A percentile compares a stretch with the other conserved stretches of the same genome.
phyloP scores from a whole-genome alignment of 1,139 yeast genomes.

The Sugiyamaella pinicola region DNA sequence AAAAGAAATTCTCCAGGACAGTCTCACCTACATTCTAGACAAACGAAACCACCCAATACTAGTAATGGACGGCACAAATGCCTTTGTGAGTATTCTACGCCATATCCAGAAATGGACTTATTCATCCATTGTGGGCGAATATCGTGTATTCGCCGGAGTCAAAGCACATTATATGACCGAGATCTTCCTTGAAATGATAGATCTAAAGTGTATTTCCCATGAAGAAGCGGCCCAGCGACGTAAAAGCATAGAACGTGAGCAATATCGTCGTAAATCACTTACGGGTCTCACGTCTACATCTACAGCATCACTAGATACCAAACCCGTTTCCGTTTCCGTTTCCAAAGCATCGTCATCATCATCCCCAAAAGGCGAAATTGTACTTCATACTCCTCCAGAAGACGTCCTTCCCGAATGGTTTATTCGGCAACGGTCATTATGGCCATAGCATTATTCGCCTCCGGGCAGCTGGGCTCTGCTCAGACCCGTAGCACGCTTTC shows the following conservation, averaged over 20 bases:
- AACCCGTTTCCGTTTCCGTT: too few species aligned
- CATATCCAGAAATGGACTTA: conserved; percentile 88
- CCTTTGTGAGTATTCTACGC: conserved; percentile 77
- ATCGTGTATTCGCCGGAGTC: conserved; percentile 72
- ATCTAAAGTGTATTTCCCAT: conserved; percentile 34
- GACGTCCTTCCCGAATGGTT: conserved; percentile 73
- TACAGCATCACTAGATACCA: background rate
- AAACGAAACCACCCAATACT: conserved; percentile 66
- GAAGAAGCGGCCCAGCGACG: conserved; percentile 30
- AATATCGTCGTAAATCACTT: conserved; percentile 8
- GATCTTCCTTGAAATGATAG: conserved; percentile 73
- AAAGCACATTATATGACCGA: conserved; percentile 80
- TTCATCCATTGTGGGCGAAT: conserved; percentile 81
- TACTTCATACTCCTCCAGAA: conserved; percentile 56
- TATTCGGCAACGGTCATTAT: conserved; percentile 56
- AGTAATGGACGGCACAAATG: conserved; percentile 76
- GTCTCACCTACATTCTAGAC: conserved; percentile 56
- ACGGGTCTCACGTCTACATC: background rate
- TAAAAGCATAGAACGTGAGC: conserved; percentile 25
- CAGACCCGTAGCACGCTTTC: too few species aligned
- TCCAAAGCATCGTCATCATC: background rate
- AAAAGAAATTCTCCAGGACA: conserved; percentile 41
- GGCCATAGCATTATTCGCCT: too few species aligned
- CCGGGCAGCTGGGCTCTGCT: too few species aligned
- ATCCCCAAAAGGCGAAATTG: conserved; percentile 17